These are phyloP conservation scores for Suillus brevipes DNA, from an alignment of 768 basidiomycete genomes.

Conservation along the genomic window DNA sequence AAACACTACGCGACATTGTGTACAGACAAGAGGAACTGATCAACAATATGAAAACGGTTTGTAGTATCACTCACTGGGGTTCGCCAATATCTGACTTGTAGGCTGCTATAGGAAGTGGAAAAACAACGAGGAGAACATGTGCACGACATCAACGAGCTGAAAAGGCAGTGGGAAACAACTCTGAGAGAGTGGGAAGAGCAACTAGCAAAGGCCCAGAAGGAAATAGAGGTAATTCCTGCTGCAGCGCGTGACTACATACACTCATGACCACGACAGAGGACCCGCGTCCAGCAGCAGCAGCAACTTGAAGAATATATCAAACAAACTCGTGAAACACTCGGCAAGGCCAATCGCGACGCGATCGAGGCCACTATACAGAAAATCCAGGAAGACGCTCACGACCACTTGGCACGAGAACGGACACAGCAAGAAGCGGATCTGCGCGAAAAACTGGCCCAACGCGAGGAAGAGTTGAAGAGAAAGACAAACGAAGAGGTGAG, in stretches of 20 bases:
- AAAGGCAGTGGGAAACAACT: neutral
- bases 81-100: no score
- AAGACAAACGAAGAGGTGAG: neutral
- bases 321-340: neutral
- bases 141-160: no score
- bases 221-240: neutral
- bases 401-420: neutral
- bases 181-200: neutral
- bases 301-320: neutral
- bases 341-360: neutral
- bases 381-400: neutral
- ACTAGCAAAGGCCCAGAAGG: neutral
- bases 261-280: neutral
- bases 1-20: no score
- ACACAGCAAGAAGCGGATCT: neutral
- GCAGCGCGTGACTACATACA: neutral
- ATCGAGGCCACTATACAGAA: neutral
- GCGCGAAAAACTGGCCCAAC: no score
- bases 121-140: no score
- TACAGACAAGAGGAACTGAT: no score
- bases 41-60: no score
- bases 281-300: neutral
- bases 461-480: neutral
- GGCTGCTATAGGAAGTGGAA: no score
- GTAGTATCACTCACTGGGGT: no score